A percentile compares a stretch with the other conserved stretches of the same genome.
These are phyloP conservation scores for Trypanosoma conorhini DNA, from an alignment of 208 protist genomes.

Conservation along the genomic window DNA sequence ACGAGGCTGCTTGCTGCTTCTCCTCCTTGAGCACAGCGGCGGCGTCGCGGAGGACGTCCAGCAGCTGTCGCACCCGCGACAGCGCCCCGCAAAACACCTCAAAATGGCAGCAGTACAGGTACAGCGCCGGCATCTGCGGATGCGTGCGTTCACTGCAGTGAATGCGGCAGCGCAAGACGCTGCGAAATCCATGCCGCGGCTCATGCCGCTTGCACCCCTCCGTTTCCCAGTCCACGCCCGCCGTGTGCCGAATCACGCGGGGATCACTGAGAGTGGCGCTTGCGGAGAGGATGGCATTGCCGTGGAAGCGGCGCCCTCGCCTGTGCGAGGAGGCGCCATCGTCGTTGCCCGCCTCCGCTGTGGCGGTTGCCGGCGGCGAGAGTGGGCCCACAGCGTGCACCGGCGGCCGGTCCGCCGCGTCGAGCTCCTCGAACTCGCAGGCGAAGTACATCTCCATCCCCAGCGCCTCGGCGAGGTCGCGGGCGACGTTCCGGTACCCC, in stretches of 20 bases:
- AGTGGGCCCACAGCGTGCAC: slow-evolving; percentile 52
- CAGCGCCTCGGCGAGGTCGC: slow-evolving; percentile 59
- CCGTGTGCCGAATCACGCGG: slow-evolving; percentile 44
- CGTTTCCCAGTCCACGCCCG: slow-evolving; percentile 57
- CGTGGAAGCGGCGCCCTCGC: slow-evolving; percentile 61
- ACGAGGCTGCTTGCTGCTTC: neutral
- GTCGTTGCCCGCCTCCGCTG: neutral
- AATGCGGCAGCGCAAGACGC: slow-evolving; percentile 49
- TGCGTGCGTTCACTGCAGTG: slow-evolving; percentile 34
- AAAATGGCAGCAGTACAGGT: slow-evolving; percentile 82
- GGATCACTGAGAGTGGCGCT: slow-evolving; percentile 37
- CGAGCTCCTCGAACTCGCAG: slow-evolving; percentile 83
- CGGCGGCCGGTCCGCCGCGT: slow-evolving; percentile 30
- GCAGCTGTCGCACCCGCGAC: slow-evolving; percentile 65
- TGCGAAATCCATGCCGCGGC: slow-evolving; percentile 61
- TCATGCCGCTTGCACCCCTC: slow-evolving; percentile 37
- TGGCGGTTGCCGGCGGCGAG: slow-evolving; percentile 16
- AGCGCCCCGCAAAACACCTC: slow-evolving; percentile 78
- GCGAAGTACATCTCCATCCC: slow-evolving; percentile 63
- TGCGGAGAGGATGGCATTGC: slow-evolving; percentile 72
- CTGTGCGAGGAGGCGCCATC: neutral
- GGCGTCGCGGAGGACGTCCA: slow-evolving; percentile 60
- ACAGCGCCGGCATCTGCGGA: slow-evolving; percentile 41
- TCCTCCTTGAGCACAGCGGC: slow-evolving; percentile 25
- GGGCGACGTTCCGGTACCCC: slow-evolving; percentile 57